phyloP scores from a whole-genome alignment of 345 rosid species.

The Arabis hirsuta region DNA sequence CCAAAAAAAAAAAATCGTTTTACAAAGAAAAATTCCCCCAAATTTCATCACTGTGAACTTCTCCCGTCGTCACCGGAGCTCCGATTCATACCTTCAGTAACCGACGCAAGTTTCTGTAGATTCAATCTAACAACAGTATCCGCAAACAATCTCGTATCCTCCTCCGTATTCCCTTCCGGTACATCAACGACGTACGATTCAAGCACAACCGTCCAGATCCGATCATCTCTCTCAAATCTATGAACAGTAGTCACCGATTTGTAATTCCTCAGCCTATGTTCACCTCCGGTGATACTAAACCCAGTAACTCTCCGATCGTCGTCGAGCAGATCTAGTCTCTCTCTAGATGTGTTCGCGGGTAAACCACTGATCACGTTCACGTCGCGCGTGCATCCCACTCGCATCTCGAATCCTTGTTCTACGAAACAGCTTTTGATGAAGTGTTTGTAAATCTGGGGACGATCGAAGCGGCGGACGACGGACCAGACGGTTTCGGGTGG shows the following conservation, averaged over 20 bases:
- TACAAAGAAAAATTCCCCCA: slow-evolving; percentile 1
- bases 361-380: slow-evolving; percentile 75
- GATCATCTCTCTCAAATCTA: slow-evolving; percentile 43
- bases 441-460: slow-evolving; percentile 78
- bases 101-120: slow-evolving; percentile 75
- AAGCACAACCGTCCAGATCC: slow-evolving; percentile 66
- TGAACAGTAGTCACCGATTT: slow-evolving; percentile 79
- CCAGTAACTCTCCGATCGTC: slow-evolving; percentile 66
- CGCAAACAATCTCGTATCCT: slow-evolving; percentile 83
- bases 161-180: slow-evolving; percentile 93
- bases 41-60: slow-evolving; percentile 19
- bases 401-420: slow-evolving; percentile 46
- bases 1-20: not conserved
- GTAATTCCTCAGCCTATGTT: slow-evolving; percentile 80
- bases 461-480: slow-evolving; percentile 64
- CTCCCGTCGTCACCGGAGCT: slow-evolving; percentile 1
- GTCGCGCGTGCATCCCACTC: slow-evolving; percentile 67
- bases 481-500: slow-evolving; percentile 72
- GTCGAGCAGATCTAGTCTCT: slow-evolving; percentile 71
- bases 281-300: slow-evolving; percentile 76
- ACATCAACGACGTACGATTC: slow-evolving; percentile 86
- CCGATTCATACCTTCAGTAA: slow-evolving; percentile 55
- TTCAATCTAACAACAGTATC: slow-evolving; percentile 82
- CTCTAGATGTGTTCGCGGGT: slow-evolving; percentile 78
- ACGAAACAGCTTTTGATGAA: slow-evolving; percentile 73